Percentiles rank a stretch among this genome's conserved stretches.
Conservation (phyloP, 1,284 basidiomycete species). For the Rhodotorula sp. region DNA sequence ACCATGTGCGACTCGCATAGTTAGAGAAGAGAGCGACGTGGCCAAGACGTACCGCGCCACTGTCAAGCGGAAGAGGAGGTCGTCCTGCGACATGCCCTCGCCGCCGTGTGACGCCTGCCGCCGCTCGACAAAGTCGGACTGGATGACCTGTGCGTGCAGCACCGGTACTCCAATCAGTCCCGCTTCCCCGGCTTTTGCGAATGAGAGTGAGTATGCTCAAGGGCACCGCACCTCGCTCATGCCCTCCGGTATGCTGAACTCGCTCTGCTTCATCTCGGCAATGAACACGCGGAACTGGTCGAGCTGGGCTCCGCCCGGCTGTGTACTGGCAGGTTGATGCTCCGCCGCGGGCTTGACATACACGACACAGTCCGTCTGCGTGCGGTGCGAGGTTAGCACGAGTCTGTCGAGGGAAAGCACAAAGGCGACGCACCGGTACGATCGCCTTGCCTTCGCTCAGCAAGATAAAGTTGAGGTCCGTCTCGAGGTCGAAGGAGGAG, state of each 20-base stretch:
- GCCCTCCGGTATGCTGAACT: constrained; percentile 36
- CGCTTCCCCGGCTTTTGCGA: too few relatives aligned
- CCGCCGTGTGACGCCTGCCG: constrained; percentile 50
- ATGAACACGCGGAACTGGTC: constrained; percentile 41
- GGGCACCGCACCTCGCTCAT: constrained; percentile 37
- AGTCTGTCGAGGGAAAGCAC: constrained; percentile 9
- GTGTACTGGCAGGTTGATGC: neutral
- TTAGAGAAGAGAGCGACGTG: neutral
- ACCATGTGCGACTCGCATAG: too few relatives aligned
- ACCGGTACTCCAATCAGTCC: neutral
- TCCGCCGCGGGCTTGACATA: constrained; percentile 35
- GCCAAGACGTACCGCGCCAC: constrained; percentile 37
- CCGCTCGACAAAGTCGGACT: constrained; percentile 71
- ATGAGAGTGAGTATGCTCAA: neutral
- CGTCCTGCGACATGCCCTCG: constrained; percentile 45
- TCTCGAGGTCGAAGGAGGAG: constrained; percentile 70
- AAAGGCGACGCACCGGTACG: constrained; percentile 48
- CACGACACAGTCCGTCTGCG: constrained; percentile 44
- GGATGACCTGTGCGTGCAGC: constrained; percentile 68
- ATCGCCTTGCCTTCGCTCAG: constrained; percentile 63
- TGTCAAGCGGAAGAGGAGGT: constrained; percentile 46
- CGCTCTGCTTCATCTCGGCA: constrained; percentile 10
- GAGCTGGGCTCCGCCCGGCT: constrained; percentile 25
- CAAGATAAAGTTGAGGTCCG: constrained; percentile 68
- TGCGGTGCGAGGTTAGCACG: constrained; percentile 3